A percentile compares a stretch with the other conserved stretches of the same genome.
phyloP scores from a whole-genome alignment of 2,329 filamentous ascomycete genomes.

The Fusarium sp. region DNA sequence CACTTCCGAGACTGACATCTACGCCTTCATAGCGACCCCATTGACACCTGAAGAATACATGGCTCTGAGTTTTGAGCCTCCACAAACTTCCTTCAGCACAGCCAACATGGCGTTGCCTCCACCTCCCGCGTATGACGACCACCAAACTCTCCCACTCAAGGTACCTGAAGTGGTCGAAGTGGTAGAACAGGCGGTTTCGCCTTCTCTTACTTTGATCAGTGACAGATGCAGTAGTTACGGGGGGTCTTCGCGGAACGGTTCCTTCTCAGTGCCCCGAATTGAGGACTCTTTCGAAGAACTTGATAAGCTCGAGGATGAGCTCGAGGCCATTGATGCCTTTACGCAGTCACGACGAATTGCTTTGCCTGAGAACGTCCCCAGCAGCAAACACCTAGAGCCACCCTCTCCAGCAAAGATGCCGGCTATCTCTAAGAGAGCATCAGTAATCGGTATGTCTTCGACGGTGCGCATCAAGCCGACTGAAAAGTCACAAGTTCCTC shows the following conservation, averaged over 20 bases:
- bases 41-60: conserved; percentile 48
- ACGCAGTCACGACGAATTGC: conserved; percentile 51
- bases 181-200: conserved; percentile 51
- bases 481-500: conserved; percentile 51
- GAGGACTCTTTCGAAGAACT: conserved; percentile 74
- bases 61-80: conserved; percentile 31
- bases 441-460: conserved; percentile 51
- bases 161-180: conserved; percentile 47
- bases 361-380: conserved; percentile 43
- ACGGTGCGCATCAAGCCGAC: conserved; percentile 58
- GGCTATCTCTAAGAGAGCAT: conserved; percentile 44
- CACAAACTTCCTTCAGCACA: conserved; percentile 23
- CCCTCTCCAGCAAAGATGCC: conserved; percentile 27
- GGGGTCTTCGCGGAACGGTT: conserved; percentile 48
- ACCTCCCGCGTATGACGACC: conserved; percentile 42
- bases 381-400: conserved; percentile 33
- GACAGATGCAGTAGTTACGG: conserved; percentile 52
- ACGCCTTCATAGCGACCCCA: conserved; percentile 62
- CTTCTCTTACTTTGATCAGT: conserved; percentile 49
- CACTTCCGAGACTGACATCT: conserved; percentile 52
- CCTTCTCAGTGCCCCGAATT: conserved; percentile 61
- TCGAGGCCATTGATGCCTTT: conserved; percentile 64
- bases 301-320: conserved; percentile 70
- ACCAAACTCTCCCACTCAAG: conserved; percentile 45
- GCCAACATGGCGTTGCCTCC: conserved; percentile 43